phyloP scores from a whole-genome alignment of 108 stramenopile species.

The Skeletonema menzelii region DNA sequence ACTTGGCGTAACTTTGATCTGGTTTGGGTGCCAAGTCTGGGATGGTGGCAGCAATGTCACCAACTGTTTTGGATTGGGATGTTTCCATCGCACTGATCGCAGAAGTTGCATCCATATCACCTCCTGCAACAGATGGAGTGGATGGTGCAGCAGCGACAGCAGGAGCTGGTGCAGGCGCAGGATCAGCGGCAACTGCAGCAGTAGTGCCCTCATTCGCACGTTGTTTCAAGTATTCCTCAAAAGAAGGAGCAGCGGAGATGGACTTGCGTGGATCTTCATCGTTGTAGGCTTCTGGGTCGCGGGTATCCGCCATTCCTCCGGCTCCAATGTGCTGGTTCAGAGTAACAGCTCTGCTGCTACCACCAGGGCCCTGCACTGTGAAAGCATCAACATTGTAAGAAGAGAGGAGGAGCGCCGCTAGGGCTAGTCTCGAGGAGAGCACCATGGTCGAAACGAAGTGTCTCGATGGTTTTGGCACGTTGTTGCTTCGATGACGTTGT shows the following conservation, averaged over 20 bases:
- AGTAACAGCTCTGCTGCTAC: not conserved
- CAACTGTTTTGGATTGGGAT: slow-evolving; percentile 54
- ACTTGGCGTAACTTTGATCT: slow-evolving; percentile 50
- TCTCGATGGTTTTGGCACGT: not conserved
- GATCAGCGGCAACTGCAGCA: not conserved
- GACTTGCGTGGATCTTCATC: slow-evolving; percentile 77
- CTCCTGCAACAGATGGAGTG: not conserved
- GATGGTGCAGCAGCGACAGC: not conserved
- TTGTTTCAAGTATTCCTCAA: slow-evolving; percentile 82
- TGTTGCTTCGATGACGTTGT: not conserved
- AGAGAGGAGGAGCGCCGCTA: slow-evolving; percentile 11
- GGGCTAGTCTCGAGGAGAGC: not conserved
- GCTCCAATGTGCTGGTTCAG: slow-evolving; percentile 36
- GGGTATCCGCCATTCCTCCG: slow-evolving; percentile 77
- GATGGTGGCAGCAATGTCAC: slow-evolving; percentile 58
- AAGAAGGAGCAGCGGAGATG: slow-evolving; percentile 71
- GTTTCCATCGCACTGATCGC: slow-evolving; percentile 54
- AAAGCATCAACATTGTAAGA: slow-evolving; percentile 7
- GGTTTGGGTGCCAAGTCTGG: slow-evolving; percentile 65
- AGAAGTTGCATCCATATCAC: slow-evolving; percentile 10
- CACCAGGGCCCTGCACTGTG: not conserved
- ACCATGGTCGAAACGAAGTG: not conserved
- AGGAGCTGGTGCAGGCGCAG: slow-evolving; percentile 1
- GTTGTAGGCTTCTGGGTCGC: slow-evolving; percentile 57
- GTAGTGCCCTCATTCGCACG: slow-evolving; percentile 12